Evolutionary conservation across 768 basidiomycete species (phyloP).

Genomic region (Podaxis rugospora): DNA sequence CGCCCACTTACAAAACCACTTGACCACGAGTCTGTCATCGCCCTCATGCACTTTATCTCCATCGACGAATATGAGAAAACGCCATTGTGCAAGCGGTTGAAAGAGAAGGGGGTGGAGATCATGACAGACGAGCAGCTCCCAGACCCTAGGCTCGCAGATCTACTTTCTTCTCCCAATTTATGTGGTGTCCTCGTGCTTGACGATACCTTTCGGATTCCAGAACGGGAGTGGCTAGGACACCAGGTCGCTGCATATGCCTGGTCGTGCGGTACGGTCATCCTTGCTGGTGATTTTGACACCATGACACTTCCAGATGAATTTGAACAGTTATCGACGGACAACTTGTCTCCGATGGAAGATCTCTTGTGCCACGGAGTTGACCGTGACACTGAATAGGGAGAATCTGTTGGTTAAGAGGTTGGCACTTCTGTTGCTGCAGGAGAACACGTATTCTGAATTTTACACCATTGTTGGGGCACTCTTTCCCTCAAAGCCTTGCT

Average conservation of each 20-base stretch:
- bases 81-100: conserved; percentile 18
- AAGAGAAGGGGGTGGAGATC: conserved; percentile 18
- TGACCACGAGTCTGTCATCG: conserved; percentile 21
- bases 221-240: conserved; percentile 23
- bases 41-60: conserved; percentile 19
- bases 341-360: conserved; percentile 30
- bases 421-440: conserved; percentile 18
- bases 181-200: conserved; percentile 33
- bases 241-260: conserved; percentile 29
- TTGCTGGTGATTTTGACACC: conserved; percentile 24
- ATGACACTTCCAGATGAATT: conserved; percentile 15
- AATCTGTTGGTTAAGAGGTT: conserved; percentile 15
- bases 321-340: conserved; percentile 20
- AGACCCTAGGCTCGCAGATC: conserved; percentile 19
- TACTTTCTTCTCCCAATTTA: conserved; percentile 25
- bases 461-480: not conserved
- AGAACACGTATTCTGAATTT: conserved; percentile 21
- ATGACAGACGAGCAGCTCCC: conserved; percentile 15
- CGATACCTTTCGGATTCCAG: conserved; percentile 19
- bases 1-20: conserved; percentile 11
- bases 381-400: conserved; percentile 14
- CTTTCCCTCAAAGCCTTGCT: not conserved
- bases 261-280: conserved; percentile 32
- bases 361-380: conserved; percentile 17
- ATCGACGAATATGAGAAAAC: conserved; percentile 12